phyloP scores from a whole-genome alignment of 371 early-diverging fungal species.

The Cokeromyces recurvatus region DNA sequence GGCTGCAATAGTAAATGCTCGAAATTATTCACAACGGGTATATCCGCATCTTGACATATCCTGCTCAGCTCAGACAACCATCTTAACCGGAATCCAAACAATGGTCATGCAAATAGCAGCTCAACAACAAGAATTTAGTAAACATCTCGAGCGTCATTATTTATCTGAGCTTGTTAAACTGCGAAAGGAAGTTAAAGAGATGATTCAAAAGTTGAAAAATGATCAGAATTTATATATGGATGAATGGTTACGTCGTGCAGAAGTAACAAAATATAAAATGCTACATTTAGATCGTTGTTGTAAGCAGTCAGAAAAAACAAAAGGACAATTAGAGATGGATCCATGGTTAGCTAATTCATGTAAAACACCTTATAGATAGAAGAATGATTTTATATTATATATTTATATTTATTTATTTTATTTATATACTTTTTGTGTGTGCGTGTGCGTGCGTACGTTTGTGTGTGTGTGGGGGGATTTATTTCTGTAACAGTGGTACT shows the following conservation, averaged over 20 bases:
- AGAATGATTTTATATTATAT: not conserved
- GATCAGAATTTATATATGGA: constrained; percentile 26
- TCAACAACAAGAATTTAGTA: constrained; percentile 30
- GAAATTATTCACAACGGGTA: constrained; percentile 23
- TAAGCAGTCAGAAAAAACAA: constrained; percentile 18
- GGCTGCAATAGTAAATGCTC: constrained; percentile 24
- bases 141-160: constrained; percentile 16
- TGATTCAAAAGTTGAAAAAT: constrained; percentile 24
- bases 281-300: constrained; percentile 24
- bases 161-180: constrained; percentile 20
- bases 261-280: constrained; percentile 36
- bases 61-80: constrained; percentile 1
- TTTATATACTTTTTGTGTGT: constrained; percentile 2
- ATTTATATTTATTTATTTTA: too few species aligned
- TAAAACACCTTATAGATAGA: constrained; percentile 10
- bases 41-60: constrained; percentile 13
- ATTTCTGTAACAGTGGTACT: constrained; percentile 39
- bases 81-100: constrained; percentile 24
- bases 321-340: constrained; percentile 27
- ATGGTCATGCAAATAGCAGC: constrained; percentile 22
- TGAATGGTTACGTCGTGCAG: constrained; percentile 32
- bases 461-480: too few species aligned
- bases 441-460: too few species aligned
- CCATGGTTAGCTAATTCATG: constrained; percentile 39
- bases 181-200: constrained; percentile 29